Conservation (phyloP, 805 yeast species). For the Hanseniaspora vineae region DNA sequence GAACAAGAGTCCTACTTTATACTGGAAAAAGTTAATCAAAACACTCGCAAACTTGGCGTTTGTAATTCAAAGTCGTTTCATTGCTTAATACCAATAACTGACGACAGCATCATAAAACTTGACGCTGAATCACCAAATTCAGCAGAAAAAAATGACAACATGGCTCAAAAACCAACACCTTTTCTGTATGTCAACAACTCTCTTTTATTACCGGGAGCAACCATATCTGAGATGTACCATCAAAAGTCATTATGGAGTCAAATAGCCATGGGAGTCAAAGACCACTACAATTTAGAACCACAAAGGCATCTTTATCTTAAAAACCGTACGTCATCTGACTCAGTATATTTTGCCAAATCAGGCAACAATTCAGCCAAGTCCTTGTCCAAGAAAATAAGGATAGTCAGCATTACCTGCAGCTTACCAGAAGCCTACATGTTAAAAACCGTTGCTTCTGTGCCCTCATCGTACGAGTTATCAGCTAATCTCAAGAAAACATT, state of each 20-base stretch:
- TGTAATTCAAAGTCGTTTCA: not conserved
- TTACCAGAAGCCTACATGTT: constrained; percentile 19
- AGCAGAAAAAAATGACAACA: not conserved
- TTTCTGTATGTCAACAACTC: constrained; percentile 16
- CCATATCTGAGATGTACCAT: constrained; percentile 19
- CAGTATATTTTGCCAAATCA: not conserved
- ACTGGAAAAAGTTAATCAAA: not conserved
- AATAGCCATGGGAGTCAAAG: constrained; percentile 22
- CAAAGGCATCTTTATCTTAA: constrained; percentile 27
- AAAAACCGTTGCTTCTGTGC: not conserved
- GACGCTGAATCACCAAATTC: not conserved
- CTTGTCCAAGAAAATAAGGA: constrained; percentile 5
- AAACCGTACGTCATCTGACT: constrained; percentile 3
- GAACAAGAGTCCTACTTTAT: not conserved
- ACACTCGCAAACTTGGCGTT: not conserved
- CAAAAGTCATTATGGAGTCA: constrained; percentile 23
- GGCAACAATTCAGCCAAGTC: not conserved
- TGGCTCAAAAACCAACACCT: not conserved
- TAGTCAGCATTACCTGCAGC: constrained; percentile 14
- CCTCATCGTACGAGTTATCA: not conserved
- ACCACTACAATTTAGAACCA: constrained; percentile 26
- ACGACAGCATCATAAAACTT: not conserved
- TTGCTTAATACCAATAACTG: not conserved
- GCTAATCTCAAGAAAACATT: not conserved
- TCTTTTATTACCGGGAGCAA: constrained; percentile 18